phyloP scores from a whole-genome alignment of 495 filamentous ascomycete genomes.

The Penicillium daleae region DNA sequence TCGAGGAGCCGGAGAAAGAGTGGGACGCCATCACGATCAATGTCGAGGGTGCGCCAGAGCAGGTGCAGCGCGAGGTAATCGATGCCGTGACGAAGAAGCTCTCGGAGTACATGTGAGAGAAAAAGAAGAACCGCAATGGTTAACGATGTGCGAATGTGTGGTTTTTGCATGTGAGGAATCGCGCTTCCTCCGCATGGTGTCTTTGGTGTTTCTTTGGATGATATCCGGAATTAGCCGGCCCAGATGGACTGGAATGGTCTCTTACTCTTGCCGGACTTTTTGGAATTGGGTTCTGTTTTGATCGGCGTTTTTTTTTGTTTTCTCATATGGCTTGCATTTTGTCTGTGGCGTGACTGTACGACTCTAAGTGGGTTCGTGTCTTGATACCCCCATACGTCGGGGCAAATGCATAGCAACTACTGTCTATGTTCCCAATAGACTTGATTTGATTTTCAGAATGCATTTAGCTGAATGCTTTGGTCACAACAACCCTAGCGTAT shows the following conservation, averaged over 20 bases:
- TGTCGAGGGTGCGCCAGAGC: constrained; percentile 64
- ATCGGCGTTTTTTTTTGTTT: constrained; percentile 4
- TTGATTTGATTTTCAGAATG: not conserved
- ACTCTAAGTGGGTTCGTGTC: constrained; percentile 8
- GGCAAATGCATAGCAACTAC: constrained; percentile 5
- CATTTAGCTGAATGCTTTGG: constrained; percentile 13
- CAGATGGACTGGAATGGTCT: not conserved
- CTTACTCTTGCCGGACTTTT: not conserved
- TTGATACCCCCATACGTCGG: constrained; percentile 19
- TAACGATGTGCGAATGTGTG: not conserved
- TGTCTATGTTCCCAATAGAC: constrained; percentile 6
- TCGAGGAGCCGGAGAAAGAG: constrained; percentile 84
- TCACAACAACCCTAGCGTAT: not conserved
- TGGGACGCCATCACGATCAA: constrained; percentile 84
- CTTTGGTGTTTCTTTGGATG: constrained; percentile 17
- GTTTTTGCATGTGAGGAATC: constrained; percentile 16
- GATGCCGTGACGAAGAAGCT: constrained; percentile 52
- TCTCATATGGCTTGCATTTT: constrained; percentile 12
- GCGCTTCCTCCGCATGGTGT: constrained; percentile 22
- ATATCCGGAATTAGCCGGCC: constrained; percentile 1
- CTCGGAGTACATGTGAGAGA: constrained; percentile 34
- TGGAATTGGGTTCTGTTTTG: not conserved
- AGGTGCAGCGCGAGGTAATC: constrained; percentile 69
- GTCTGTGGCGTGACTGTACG: constrained; percentile 12
- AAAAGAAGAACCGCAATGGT: not conserved